A percentile compares a stretch with the other conserved stretches of the same genome.
Evolutionary conservation across 345 rosid species (phyloP).

Genomic region (Hibiscus tridactylites): DNA sequence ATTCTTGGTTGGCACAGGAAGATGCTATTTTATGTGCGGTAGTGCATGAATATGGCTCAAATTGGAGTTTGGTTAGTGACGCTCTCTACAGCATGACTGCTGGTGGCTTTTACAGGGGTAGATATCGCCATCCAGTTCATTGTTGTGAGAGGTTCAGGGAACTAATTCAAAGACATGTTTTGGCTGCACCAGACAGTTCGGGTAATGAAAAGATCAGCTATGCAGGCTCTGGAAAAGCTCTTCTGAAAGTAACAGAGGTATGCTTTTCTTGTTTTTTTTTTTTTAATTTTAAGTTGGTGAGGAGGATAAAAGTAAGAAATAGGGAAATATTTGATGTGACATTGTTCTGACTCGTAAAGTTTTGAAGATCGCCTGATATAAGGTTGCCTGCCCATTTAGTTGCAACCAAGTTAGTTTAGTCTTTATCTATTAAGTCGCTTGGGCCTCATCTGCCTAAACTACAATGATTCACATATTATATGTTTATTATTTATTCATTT

Average conservation of each 20-base stretch:
- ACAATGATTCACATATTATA: background rate
- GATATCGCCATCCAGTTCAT: slow-evolving; percentile 86
- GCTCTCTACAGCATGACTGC: slow-evolving; percentile 84
- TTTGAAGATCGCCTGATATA: background rate
- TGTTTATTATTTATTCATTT: background rate
- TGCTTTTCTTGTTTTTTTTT: slow-evolving; percentile 7
- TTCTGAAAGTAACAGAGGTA: slow-evolving; percentile 97
- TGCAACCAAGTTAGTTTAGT: background rate
- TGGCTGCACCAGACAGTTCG: slow-evolving; percentile 58
- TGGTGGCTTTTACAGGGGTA: slow-evolving; percentile 89
- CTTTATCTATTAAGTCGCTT: background rate
- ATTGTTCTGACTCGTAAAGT: background rate
- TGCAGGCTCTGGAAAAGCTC: slow-evolving; percentile 78
- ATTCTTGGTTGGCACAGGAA: slow-evolving; percentile 91
- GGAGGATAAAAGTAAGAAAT: background rate
- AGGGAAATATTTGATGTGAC: background rate
- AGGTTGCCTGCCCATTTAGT: background rate
- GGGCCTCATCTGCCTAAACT: background rate
- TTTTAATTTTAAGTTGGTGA: background rate
- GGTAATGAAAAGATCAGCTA: slow-evolving; percentile 54
- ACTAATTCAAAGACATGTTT: slow-evolving; percentile 64
- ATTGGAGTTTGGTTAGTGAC: slow-evolving; percentile 84
- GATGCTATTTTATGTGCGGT: slow-evolving; percentile 97
- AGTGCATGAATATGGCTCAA: slow-evolving; percentile 93
- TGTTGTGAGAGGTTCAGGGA: slow-evolving; percentile 95